Conservation (phyloP, 2,329 filamentous ascomycete species). For the Aspergillus transmontanensis region DNA sequence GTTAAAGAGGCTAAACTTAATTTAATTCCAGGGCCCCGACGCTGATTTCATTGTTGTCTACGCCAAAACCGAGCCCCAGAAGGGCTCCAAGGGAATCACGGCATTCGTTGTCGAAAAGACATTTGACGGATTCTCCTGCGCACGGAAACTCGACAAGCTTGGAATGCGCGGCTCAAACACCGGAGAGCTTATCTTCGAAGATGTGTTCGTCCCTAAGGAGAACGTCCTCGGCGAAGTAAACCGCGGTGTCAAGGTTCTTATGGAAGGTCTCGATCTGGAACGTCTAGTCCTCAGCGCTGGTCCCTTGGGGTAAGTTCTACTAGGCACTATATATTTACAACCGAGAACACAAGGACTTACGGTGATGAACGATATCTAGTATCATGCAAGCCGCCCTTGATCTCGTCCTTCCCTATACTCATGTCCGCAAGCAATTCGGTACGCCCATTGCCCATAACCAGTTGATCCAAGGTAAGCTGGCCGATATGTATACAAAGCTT, state of each 20-base stretch:
- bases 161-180: slow-evolving; percentile 98
- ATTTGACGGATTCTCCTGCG: slow-evolving; percentile 77
- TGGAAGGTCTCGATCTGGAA: slow-evolving; percentile 95
- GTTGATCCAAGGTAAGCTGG: slow-evolving; percentile 86
- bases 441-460: slow-evolving; percentile 88
- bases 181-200: slow-evolving; percentile 87
- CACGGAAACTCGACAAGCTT: slow-evolving; percentile 93
- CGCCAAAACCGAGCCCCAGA: slow-evolving; percentile 83
- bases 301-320: slow-evolving; percentile 66
- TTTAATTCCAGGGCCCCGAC: slow-evolving; percentile 65
- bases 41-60: slow-evolving; percentile 95
- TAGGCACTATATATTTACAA: not conserved
- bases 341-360: not conserved
- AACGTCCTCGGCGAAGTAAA: slow-evolving; percentile 81
- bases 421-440: slow-evolving; percentile 87
- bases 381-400: slow-evolving; percentile 94
- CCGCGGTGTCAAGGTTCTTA: slow-evolving; percentile 83
- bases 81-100: slow-evolving; percentile 86
- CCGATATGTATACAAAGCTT: slow-evolving; percentile 97
- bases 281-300: slow-evolving; percentile 88
- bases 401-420: slow-evolving; percentile 82
- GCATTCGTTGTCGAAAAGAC: slow-evolving; percentile 81
- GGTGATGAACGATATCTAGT: slow-evolving; percentile 27
- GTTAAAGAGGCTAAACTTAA: not conserved
- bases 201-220: slow-evolving; percentile 82